These are phyloP conservation scores for Leccinum subgranulosum DNA, from an alignment of 768 basidiomycete species.

Conservation along the genomic window DNA sequence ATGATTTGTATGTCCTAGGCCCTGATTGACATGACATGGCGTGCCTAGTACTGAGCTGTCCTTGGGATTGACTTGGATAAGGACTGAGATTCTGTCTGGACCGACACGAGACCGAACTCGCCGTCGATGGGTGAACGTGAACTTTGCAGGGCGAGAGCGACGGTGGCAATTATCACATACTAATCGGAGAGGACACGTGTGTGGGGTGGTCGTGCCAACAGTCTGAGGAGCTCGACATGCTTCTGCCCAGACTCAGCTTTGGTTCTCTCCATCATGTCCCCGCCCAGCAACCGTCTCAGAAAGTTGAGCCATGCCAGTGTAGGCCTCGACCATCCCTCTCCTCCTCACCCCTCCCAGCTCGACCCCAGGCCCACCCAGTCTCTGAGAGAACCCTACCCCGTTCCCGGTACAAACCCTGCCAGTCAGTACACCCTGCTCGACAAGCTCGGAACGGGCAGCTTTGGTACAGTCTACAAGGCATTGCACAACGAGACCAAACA, in stretches of 20 bases:
- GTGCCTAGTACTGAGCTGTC: conserved; percentile 21
- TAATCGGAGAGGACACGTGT: conserved; percentile 25
- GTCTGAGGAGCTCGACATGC: neutral
- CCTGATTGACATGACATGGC: conserved; percentile 33
- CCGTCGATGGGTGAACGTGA: neutral
- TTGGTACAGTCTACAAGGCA: conserved; percentile 97
- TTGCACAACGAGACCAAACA: conserved; percentile 92
- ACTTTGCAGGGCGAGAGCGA: neutral
- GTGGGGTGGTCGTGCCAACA: conserved; percentile 1
- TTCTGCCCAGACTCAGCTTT: conserved; percentile 9
- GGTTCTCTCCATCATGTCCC: conserved; percentile 42
- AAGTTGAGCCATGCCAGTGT: conserved; percentile 35
- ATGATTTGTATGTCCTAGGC: conserved; percentile 40
- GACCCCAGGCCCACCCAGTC: conserved; percentile 40
- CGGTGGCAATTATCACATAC: neutral
- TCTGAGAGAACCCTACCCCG: conserved; percentile 58
- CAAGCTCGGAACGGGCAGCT: conserved; percentile 96
- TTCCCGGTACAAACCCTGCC: conserved; percentile 77
- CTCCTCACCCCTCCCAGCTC: conserved; percentile 42
- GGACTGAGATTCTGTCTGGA: neutral
- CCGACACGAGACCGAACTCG: neutral
- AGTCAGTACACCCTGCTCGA: conserved; percentile 91
- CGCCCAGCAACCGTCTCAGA: conserved; percentile 36
- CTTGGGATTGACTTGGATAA: conserved; percentile 2
- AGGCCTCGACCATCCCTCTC: conserved; percentile 33